Percentiles rank a stretch among this genome's conserved stretches.
These are phyloP conservation scores for Blepharisma stoltei DNA, from an alignment of 73 alveolate species.

Conservation along the genomic window DNA sequence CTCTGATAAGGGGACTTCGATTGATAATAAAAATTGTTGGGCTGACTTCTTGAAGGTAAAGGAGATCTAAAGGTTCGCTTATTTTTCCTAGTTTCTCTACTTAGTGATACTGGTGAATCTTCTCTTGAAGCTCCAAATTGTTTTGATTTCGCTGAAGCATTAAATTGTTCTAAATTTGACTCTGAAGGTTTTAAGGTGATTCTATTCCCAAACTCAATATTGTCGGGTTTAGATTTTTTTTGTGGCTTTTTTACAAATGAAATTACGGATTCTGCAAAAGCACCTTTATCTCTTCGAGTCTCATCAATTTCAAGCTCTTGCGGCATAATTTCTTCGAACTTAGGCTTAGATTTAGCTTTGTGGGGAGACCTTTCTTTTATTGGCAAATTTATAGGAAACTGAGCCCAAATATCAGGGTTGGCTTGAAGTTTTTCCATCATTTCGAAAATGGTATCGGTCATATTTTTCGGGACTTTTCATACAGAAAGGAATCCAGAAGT, in stretches of 20 bases:
- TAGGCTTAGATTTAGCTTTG: neutral
- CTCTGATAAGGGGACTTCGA: too few relatives aligned
- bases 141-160: too few relatives aligned
- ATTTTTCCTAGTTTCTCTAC: too few relatives aligned
- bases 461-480: slow-evolving; percentile 1
- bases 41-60: too few relatives aligned
- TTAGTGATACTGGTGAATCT: neutral
- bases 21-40: too few relatives aligned
- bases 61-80: too few relatives aligned
- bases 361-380: neutral
- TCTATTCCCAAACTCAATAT: too few relatives aligned
- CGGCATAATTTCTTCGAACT: neutral
- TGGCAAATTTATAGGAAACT: neutral
- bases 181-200: too few relatives aligned
- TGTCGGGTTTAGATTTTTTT: neutral
- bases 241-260: neutral
- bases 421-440: slow-evolving; percentile 5
- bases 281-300: neutral
- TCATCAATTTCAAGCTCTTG: neutral
- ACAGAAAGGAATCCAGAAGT: neutral
- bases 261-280: slow-evolving; percentile 23
- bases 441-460: neutral
- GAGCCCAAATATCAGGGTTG: slow-evolving; percentile 7
- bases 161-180: too few relatives aligned
- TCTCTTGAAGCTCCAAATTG: neutral